Evolutionary conservation across 257 asterid genomes (phyloP), one percentile per base, ranked within the genome.

Genomic region (Fraxinus anomala): DNA sequence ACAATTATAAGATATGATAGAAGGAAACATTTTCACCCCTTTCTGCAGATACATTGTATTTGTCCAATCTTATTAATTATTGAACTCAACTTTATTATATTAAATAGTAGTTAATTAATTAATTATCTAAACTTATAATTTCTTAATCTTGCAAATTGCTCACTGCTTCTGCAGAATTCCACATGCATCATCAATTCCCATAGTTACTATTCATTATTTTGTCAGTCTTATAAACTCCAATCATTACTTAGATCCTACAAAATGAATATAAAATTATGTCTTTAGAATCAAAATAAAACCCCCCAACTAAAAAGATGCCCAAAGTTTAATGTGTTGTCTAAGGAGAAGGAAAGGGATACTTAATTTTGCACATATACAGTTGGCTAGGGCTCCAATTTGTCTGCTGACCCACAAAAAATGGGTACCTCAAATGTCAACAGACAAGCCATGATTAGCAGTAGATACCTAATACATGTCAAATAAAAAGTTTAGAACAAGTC

Each of bases 221-320:
- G 82, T 85, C 89, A 82, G 36, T 79, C 77, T 80, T 68, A 78
- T 78, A 82, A 75, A 66, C 73, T 77, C 76, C 92, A 92, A 92
- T 88, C 89, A 92, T 92, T 89, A 81, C 89, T 83, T 79, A 79
- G 90, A 82, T 88, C 92, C 96, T 90, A 82, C 88, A 78, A 67
- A 73, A 83, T 26, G 74, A 12, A 68, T 65, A 80, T 74, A 80
- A 76, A 83, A 69, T 74, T 40, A 49, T 80, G 40, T 79, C 72
- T 23, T 70, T 77, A 77, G 83, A 81, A 87, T 79, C 74, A 39
- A 70, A 82, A 85, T 79, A 80, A 83, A 42, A 75, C 56, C 73
- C 73, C 84, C 76, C 85, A 92, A 90, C 91, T 76, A 89, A 86
- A 88, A 89, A 84, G 90, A 92, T 89, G 93, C 92, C 76, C 40